Evolutionary conservation across 2,329 filamentous ascomycete species (phyloP).

Genomic region (Huntiella bhutanensis): DNA sequence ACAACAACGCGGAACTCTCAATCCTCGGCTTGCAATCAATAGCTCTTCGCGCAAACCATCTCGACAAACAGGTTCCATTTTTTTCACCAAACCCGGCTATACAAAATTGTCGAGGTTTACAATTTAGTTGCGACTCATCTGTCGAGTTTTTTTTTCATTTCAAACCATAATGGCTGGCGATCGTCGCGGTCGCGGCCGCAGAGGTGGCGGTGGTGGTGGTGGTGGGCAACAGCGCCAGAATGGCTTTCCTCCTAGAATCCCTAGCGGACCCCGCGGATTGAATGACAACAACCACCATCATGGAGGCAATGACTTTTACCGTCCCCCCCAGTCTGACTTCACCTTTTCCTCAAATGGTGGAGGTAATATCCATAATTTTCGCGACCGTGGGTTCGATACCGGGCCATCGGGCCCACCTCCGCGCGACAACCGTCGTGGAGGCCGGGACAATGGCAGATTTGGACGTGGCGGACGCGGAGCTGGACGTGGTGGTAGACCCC

Average conservation of each 20-base stretch:
- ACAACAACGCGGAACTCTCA: not conserved
- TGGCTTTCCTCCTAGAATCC: conserved; percentile 1
- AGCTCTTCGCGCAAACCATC: not conserved
- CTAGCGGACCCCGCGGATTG: conserved; percentile 3
- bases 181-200: conserved; percentile 5
- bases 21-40: not conserved
- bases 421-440: conserved; percentile 6
- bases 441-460: conserved; percentile 10
- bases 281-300: not conserved
- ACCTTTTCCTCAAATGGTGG: conserved; percentile 36
- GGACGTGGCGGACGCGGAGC: conserved; percentile 15
- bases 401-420: conserved; percentile 9
- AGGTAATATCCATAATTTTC: conserved; percentile 17
- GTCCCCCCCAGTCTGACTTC: conserved; percentile 30
- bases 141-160: not conserved
- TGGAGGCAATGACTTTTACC: conserved; percentile 10
- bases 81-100: not conserved
- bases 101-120: not conserved
- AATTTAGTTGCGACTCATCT: not conserved
- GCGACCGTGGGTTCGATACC: conserved; percentile 11
- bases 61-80: not conserved
- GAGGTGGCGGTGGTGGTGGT: conserved; percentile 33
- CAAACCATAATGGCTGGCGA: not conserved
- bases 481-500: conserved; percentile 15
- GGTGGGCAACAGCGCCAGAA: conserved; percentile 23